Conservation (phyloP, 352 stramenopile species). For the Elongisporangium prolatum region DNA sequence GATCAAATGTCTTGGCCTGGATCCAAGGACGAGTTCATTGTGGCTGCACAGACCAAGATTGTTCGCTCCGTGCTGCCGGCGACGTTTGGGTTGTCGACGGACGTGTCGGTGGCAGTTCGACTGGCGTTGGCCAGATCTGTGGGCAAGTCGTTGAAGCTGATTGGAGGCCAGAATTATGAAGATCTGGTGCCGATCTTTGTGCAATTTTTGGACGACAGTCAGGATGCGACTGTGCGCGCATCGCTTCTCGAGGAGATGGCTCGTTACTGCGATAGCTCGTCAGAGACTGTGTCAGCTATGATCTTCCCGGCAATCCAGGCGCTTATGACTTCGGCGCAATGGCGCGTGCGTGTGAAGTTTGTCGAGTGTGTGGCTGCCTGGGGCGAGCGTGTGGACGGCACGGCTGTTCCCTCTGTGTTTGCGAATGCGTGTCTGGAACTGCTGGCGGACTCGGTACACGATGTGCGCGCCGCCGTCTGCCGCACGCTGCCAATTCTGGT, state of each 20-base stretch:
- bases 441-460: conserved; percentile 58
- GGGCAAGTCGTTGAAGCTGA: conserved; percentile 64
- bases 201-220: conserved; percentile 74
- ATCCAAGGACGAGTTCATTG: conserved; percentile 32
- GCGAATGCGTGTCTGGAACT: conserved; percentile 67
- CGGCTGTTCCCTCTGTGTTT: conserved; percentile 56
- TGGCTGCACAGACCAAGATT: conserved; percentile 73
- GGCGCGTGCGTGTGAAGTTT: conserved; percentile 83
- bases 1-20: conserved; percentile 13
- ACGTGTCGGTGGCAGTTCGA: conserved; percentile 73
- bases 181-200: conserved; percentile 81
- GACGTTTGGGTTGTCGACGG: conserved; percentile 71
- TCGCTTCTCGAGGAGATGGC: conserved; percentile 82
- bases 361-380: conserved; percentile 81
- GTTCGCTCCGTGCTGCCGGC: conserved; percentile 71
- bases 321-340: conserved; percentile 61
- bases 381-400: conserved; percentile 60
- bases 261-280: conserved; percentile 62
- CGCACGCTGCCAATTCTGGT: conserved; percentile 59
- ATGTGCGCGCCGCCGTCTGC: conserved; percentile 66
- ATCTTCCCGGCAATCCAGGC: conserved; percentile 68
- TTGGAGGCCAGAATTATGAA: conserved; percentile 66
- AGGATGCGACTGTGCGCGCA: conserved; percentile 74
- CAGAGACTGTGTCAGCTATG: conserved; percentile 60
- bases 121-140: conserved; percentile 72